Conservation (phyloP, 306 rosid species). For the Castanospermum australe region DNA sequence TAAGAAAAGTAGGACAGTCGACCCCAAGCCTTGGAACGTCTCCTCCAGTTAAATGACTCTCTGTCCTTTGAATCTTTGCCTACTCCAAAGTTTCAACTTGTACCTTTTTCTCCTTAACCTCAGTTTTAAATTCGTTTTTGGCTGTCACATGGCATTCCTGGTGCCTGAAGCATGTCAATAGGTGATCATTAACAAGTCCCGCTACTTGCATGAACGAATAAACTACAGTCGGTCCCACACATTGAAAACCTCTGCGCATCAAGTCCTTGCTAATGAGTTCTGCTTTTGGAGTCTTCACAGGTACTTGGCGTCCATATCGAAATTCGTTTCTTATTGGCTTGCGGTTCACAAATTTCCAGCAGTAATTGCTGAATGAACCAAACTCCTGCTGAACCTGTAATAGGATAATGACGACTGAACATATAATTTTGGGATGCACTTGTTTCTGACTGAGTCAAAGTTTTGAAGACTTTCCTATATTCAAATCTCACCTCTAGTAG, state of each 20-base stretch:
- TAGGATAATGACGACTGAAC: not conserved
- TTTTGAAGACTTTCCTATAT: not conserved
- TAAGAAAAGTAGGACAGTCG: not conserved
- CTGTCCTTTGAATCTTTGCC: conserved; percentile 26
- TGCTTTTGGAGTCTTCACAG: conserved; percentile 86
- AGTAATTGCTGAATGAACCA: conserved; percentile 85
- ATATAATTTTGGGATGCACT: not conserved
- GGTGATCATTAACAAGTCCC: conserved; percentile 85
- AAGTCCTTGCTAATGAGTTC: conserved; percentile 86
- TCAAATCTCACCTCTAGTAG: not conserved
- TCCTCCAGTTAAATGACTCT: not conserved
- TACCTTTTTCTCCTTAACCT: conserved; percentile 30
- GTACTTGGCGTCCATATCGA: conserved; percentile 78
- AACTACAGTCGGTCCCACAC: conserved; percentile 86
- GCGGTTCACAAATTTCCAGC: conserved; percentile 86
- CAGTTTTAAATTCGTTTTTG: conserved; percentile 36
- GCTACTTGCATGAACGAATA: conserved; percentile 92
- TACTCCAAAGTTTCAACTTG: conserved; percentile 35
- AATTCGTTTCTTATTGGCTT: conserved; percentile 63
- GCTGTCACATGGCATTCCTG: conserved; percentile 41
- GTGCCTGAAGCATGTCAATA: conserved; percentile 68
- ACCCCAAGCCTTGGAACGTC: not conserved
- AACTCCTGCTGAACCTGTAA: conserved; percentile 71
- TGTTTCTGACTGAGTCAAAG: not conserved
- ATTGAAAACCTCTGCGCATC: conserved; percentile 91